Evolutionary conservation across 768 basidiomycete species (phyloP), one percentile per base, ranked within the genome.

Genomic region (Crepidotus variabilis): DNA sequence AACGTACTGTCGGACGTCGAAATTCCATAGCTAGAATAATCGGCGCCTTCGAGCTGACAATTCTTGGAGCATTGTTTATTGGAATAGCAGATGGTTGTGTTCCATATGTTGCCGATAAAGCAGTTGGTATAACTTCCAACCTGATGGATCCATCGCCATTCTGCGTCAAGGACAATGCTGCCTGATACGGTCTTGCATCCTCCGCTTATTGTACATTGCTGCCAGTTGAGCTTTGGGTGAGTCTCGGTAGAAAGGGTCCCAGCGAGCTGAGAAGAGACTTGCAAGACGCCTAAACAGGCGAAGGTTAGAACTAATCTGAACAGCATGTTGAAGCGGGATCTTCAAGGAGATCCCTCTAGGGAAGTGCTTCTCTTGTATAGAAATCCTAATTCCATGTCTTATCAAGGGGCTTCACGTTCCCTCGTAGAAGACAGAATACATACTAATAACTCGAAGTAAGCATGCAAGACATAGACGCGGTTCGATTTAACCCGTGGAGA

Each of bases 181-280:
- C 56, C 61, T 50, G 67, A 60, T 35, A 60, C 49, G 36, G 78
- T 65, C 18, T 65, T 69, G 65, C 75, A 76, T 14, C 65, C 62
- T 52, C 75, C 75, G 34, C 65, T 61, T n/a, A 67, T 59, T 14
- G 74, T 72, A 63, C 79, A 80, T 53, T 68, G 67, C 55, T 74
- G 69, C 65, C 68, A 71, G 34, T 72, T 65, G 53, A 82, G 68
- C 22, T 67, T 51, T 13, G 80, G 79, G 63, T 81, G 79, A 52
- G 58, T 71, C 63, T 82, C 80, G 10, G 80, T 68, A 9, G 63
- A 69, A 51, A 69, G 60, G 18, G 75, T 78, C 59, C 80, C 80
- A 59, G 69, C 71, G 59, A 78, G 74, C 65, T 82, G 80, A 59
- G 66, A 77, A 57, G 65, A 63, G 9, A 62, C 74, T 14, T 43